Evolutionary conservation across 2,329 filamentous ascomycete genomes (phyloP), one percentile per base, ranked within the genome.

Genomic region (Xylaria sp.): DNA sequence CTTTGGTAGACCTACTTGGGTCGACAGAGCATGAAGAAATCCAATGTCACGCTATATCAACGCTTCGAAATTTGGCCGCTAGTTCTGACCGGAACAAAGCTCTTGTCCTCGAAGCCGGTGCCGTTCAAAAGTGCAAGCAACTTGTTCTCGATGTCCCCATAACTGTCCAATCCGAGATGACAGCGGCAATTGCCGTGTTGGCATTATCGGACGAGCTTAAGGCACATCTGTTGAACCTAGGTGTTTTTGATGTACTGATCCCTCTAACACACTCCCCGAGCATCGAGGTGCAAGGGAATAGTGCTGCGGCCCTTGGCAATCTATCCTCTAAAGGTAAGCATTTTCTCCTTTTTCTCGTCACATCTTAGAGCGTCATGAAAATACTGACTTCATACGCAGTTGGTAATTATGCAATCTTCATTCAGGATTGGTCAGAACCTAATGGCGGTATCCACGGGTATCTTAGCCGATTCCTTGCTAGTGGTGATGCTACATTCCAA

Each of bases 11-110:
- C 73, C 87, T 99, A 1, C 87, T 99, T 8, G 95, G 96, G 60
- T 97, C 94, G 10, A 98, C 94, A 0, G 95, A 98, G 75, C 98
- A 98, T 78, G 96, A 99, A 81, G 96, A 99, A 79, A 99, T 99
- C 60, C 96, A 99, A 79, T 99, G 96, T 78, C 96, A 99, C 78
- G 96, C 96, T 66, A 99, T 99, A 73, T 98, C 96, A 5, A 99
- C 96, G 0, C 87, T 99, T 58, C 90, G 96, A 71, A 99, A 99
- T 77, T 86, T 99, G 67, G 96, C 96, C 6, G 96, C 96, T 64
- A 98, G 94, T 82, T 98, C 95, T 8, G 96, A 99, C 79, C 91
- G 93, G 71, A 99, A 99, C 87, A 99, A 99, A 83, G 93, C 97
- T 67, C 87, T 99, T n/a, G 96, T 99, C 0, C 84, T 99, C 58